Evolutionary conservation across 495 filamentous ascomycete species (phyloP), one percentile per base, ranked within the genome.

Genomic region (Astrothelium subdiscretum): DNA sequence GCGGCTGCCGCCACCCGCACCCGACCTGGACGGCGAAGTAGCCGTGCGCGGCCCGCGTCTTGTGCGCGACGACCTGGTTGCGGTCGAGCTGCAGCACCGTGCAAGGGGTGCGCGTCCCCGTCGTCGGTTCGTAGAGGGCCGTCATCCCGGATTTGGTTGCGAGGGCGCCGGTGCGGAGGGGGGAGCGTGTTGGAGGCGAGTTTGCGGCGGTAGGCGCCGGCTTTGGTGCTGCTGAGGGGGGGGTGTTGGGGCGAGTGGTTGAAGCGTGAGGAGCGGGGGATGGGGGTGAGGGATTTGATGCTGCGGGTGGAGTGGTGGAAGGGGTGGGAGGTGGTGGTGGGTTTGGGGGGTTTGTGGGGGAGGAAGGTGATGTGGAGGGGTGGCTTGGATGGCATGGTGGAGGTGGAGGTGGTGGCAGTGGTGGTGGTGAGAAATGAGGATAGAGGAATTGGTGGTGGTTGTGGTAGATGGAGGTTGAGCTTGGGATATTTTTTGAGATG

Each of bases 61-160:
- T 97, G 73, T 88, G 84, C 43, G 85, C 84, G 13, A 94, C 79
- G 1, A 95, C 90, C 70, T 96, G 89, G 32, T 92, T 89, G 57
- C 91, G 82, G 75, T 98, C 94, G 66, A 98, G 80, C 75, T 97
- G 94, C 40, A 98, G 82, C 59, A 98, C 89, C 10, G 94, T 98
- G 77, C 90, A 95, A 40, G 92, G 79, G 59, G 82, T 86, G 58
- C 94, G 87, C 61, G 80, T 82, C 31, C 91, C 92, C 32, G 88
- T 85, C 60, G 81, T 80, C 0, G 83, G 72, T 69, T 90, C 86
- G 79, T 86, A 97, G 65, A 96, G 75, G 59, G 88, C 92, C 13
- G 90, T 95, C 87, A 98, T 97, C 70, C 94, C 94, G 75, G 89
- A 90, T 77, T 98, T 98, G 69, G 85, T 82, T 8, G 87, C 89